phyloP scores from a whole-genome alignment of 352 stramenopile species.

The Phytophthora ramorum region DNA sequence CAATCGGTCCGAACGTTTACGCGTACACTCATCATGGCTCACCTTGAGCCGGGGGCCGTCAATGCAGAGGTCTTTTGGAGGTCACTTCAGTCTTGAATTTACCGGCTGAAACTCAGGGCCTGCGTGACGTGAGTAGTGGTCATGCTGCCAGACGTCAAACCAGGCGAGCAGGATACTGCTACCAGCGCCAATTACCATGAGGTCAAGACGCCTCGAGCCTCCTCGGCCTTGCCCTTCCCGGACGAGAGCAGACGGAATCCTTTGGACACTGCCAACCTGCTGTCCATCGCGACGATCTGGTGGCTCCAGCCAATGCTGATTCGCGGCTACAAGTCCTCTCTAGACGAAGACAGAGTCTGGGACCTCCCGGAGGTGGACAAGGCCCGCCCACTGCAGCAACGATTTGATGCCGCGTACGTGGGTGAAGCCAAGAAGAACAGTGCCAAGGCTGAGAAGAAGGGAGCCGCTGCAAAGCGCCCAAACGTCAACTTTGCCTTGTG shows the following conservation, averaged over 20 bases:
- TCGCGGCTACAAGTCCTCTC: slow-evolving; percentile 29
- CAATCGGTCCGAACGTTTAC: too few relatives aligned
- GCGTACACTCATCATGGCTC: too few relatives aligned
- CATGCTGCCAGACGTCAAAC: too few relatives aligned
- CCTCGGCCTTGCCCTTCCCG: too few relatives aligned
- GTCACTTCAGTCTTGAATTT: too few relatives aligned
- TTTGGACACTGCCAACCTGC: slow-evolving; percentile 32
- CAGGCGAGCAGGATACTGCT: too few relatives aligned
- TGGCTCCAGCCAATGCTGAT: slow-evolving; percentile 51
- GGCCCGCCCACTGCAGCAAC: slow-evolving; percentile 29
- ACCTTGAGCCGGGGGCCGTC: too few relatives aligned
- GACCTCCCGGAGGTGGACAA: slow-evolving; percentile 37
- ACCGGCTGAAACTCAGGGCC: too few relatives aligned
- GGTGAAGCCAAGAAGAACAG: slow-evolving; percentile 13
- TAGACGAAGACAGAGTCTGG: slow-evolving; percentile 46
- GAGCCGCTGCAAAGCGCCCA: background rate
- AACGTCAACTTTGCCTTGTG: slow-evolving; percentile 44
- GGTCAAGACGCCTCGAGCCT: too few relatives aligned
- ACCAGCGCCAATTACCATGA: too few relatives aligned
- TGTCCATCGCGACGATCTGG: slow-evolving; percentile 49
- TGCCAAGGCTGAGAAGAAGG: background rate
- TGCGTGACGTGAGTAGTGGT: too few relatives aligned
- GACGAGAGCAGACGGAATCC: slow-evolving; percentile 16
- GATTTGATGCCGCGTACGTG: slow-evolving; percentile 44
- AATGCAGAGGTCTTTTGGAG: too few relatives aligned